Evolutionary conservation across 768 basidiomycete species (phyloP), one percentile per base, ranked within the genome.

Genomic region (Megacollybia marginata): DNA sequence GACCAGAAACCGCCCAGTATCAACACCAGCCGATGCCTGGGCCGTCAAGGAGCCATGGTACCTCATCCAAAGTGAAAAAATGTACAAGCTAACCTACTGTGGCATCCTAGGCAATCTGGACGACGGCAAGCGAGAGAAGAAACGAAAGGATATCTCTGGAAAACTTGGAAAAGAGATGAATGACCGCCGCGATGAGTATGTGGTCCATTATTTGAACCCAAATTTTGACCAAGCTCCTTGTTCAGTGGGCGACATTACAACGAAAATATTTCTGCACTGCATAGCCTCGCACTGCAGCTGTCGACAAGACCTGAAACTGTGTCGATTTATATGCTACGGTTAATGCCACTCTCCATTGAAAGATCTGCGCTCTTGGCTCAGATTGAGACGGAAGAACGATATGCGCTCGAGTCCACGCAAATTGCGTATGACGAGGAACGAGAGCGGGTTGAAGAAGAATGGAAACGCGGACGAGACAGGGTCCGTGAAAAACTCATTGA

Each of bases 401-500:
- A 84, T 54, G 71, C 78, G n/a, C 65, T 83, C 16, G 82, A 85
- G 1, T 75, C 77, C 55, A 80, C 82, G 16, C 77, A 84, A 59
- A 77, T 73, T 11, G 82, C 86, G 8, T 90, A 85, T 53, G 79
- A 85, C 16, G 88, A 91, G 56, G 90, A 92, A 60, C 75, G 82
- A 35, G 80, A 83, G 55, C 70, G 79, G 44, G 87, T 92, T 5
- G 90, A 92, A 58, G 87, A 88, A 6, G 90, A 92, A 59, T 91
- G 83, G 82, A 76, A 73, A 54, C 75, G 78, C 42, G 89, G 90
- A 4, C 72, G 83, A 43, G 87, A 87, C 40, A 71, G 83, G 28
- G 83, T 92, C 15, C 71, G 86, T 8, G 88, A 91, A 57, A 73
- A 89, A 13, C 69, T 92, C 31, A 64, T 91, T 13, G 90, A 92